Conservation (phyloP, 1,284 basidiomycete species). For the Ustilago sp. region DNA sequence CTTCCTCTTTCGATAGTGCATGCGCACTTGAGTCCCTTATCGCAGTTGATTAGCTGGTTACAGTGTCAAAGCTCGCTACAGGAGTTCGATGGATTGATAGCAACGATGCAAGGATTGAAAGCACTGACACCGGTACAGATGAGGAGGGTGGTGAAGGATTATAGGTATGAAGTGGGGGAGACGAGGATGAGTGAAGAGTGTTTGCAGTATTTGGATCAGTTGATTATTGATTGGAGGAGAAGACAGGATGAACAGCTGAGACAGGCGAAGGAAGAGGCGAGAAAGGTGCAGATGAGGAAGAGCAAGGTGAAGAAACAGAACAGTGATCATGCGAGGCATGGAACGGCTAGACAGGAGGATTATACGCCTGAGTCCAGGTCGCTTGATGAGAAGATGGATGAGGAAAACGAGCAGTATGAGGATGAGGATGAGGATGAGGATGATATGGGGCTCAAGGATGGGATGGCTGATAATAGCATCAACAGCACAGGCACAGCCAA, state of each 20-base stretch:
- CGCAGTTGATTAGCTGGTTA: conserved; percentile 87
- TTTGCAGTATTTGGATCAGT: conserved; percentile 87
- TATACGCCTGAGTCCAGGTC: conserved; percentile 20
- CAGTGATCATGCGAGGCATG: conserved; percentile 44
- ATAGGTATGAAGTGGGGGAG: conserved; percentile 94
- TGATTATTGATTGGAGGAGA: conserved; percentile 96
- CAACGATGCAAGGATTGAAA: conserved; percentile 87
- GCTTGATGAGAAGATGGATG: conserved; percentile 17
- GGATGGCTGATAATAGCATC: conserved; percentile 28
- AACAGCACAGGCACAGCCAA: conserved; percentile 46
- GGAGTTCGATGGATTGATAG: conserved; percentile 87
- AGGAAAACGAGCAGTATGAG: conserved; percentile 7
- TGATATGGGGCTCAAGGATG: conserved; percentile 3
- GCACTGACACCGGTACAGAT: conserved; percentile 93
- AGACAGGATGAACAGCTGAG: conserved; percentile 44
- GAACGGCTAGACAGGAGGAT: conserved; percentile 58
- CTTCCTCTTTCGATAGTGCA: conserved; percentile 82
- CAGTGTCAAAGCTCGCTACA: conserved; percentile 75
- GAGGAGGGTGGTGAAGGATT: conserved; percentile 90
- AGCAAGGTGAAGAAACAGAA: conserved; percentile 31
- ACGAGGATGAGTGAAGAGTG: conserved; percentile 93
- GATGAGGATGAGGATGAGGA: conserved; percentile 22
- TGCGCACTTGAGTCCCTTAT: conserved; percentile 83
- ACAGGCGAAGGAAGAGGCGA: conserved; percentile 40
- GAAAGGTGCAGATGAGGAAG: conserved; percentile 25